These are phyloP conservation scores for Durusdinium trenchii DNA, from an alignment of 73 alveolate genomes.

Conservation along the genomic window DNA sequence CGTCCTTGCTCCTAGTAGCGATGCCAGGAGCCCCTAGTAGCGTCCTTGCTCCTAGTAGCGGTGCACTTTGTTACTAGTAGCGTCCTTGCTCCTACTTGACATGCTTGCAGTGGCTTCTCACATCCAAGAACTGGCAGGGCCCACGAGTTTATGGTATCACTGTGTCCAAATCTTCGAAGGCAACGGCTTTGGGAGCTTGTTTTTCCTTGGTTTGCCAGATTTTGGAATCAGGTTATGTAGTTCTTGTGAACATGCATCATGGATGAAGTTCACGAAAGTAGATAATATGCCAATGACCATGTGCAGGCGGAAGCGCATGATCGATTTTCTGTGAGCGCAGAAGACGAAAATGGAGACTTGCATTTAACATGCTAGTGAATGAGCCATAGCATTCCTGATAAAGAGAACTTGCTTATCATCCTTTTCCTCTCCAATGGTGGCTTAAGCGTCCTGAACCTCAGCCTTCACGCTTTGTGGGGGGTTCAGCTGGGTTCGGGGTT, in stretches of 20 bases:
- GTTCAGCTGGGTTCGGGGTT: background rate
- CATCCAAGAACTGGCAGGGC: background rate
- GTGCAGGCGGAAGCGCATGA: constrained; percentile 31
- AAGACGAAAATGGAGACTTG: no score
- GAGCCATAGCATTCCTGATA: no score
- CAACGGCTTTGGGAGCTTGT: background rate
- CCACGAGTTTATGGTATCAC: constrained; percentile 9
- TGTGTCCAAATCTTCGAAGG: constrained; percentile 52
- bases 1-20: no score
- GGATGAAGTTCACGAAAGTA: no score
- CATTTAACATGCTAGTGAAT: no score
- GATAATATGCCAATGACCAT: background rate
- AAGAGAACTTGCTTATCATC: no score
- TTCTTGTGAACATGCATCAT: background rate
- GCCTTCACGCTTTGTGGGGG: background rate
- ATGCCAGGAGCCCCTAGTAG: no score
- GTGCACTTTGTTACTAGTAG: no score
- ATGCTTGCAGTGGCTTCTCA: background rate
- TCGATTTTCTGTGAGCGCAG: constrained; percentile 24
- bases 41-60: no score
- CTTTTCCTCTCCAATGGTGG: background rate
- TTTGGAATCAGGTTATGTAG: no score
- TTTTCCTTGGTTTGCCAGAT: background rate
- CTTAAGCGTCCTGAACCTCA: background rate
- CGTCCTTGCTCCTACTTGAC: background rate